These are phyloP conservation scores for Hypoxylon sp. DNA, from an alignment of 2,329 filamentous ascomycete genomes.

Conservation along the genomic window DNA sequence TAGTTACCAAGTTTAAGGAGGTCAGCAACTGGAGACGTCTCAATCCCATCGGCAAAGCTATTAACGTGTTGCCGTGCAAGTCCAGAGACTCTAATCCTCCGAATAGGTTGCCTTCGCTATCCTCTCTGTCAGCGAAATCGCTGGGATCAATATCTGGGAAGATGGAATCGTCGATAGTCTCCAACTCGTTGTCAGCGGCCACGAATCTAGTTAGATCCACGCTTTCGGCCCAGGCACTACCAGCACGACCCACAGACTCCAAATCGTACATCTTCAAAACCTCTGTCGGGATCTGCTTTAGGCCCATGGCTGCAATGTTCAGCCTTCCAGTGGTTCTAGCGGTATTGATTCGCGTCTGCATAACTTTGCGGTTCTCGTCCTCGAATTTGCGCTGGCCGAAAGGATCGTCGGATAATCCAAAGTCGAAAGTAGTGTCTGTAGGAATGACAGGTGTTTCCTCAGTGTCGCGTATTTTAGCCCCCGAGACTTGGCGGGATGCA, in stretches of 20 bases:
- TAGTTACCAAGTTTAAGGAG: constrained; percentile 81
- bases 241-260: constrained; percentile 72
- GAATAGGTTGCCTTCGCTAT: constrained; percentile 80
- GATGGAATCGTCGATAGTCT: constrained; percentile 76
- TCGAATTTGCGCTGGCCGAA: constrained; percentile 76
- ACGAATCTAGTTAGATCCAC: constrained; percentile 88
- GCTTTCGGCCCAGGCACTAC: constrained; percentile 87
- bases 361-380: constrained; percentile 71
- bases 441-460: constrained; percentile 59
- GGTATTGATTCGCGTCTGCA: constrained; percentile 77
- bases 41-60: constrained; percentile 79
- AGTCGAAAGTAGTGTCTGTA: constrained; percentile 66
- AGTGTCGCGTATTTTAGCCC: constrained; percentile 39
- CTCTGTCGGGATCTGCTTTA: constrained; percentile 83
- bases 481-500: constrained; percentile 54
- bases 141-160: constrained; percentile 80
- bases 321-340: constrained; percentile 84
- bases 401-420: constrained; percentile 72
- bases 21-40: constrained; percentile 79
- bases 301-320: constrained; percentile 86
- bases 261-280: constrained; percentile 93
- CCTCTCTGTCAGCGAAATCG: constrained; percentile 72
- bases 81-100: constrained; percentile 84
- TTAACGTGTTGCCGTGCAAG: constrained; percentile 85
- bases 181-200: constrained; percentile 90